Evolutionary conservation across 2,329 filamentous ascomycete genomes (phyloP), one percentile per base, ranked within the genome.

Genomic region (Alternaria rosae): DNA sequence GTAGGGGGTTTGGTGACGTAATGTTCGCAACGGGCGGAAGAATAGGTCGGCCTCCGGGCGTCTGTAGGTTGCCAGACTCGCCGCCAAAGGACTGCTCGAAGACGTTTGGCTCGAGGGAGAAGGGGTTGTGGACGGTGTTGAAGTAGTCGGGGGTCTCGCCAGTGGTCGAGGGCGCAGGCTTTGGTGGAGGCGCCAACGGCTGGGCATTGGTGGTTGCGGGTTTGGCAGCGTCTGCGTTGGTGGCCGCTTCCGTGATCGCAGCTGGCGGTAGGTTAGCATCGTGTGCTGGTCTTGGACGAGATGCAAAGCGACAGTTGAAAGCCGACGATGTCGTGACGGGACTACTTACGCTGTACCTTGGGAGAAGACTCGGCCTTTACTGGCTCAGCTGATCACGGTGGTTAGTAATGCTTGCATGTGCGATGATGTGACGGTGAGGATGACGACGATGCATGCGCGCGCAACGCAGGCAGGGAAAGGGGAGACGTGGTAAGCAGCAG

Each of bases 11-110:
- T 7, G 95, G 94, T 48, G 95, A 98, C 23, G 95, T 96, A 72
- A 99, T 86, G 66, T 93, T 88, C 48, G 93, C 93, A 70, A 98
- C 93, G 15, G 94, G 92, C 53, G 95, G 95, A 65, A 99, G 85
- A 74, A 97, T 90, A 41, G 86, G 85, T 74, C 89, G 85, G 32
- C 92, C 92, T 45, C 74, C 76, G 15, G 94, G 93, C 30, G 94
- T 97, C 78, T 97, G 92, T 70, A 88, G 82, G 48, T 48, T 66
- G 62, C 67, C 70, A 66, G 67, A 68, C 43, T 68, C 68, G 32
- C 67, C 71, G 57, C 88, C 89, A 78, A 99, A 99, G 7, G 94
- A 97, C 81, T 95, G 92, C 79, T 98, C 95, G 75, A 99, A 98
- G 9, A 95, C 94, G 80, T 99, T 98, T 62, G 93, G 93, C 83